Percentiles rank a stretch among this genome's conserved stretches.
These are phyloP conservation scores for Stachybotrys echinatus DNA, from an alignment of 2,329 filamentous ascomycete genomes.

Conservation along the genomic window DNA sequence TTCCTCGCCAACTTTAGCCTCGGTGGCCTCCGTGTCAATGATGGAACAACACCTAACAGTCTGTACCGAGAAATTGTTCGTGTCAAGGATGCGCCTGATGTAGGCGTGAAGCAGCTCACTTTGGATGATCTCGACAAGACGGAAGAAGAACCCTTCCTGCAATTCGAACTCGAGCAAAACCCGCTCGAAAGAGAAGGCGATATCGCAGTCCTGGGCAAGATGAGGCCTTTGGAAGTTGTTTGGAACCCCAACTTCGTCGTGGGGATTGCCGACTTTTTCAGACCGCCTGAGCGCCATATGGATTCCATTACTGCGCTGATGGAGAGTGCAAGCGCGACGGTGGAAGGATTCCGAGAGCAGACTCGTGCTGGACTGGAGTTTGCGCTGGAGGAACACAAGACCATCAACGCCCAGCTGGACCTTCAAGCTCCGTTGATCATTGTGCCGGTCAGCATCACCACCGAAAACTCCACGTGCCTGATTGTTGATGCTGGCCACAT, in stretches of 20 bases:
- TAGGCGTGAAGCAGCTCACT: conserved; percentile 41
- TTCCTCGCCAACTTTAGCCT: conserved; percentile 84
- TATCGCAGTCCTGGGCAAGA: conserved; percentile 79
- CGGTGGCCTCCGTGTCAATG: conserved; percentile 88
- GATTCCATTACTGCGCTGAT: conserved; percentile 94
- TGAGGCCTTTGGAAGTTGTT: conserved; percentile 94
- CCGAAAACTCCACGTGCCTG: conserved; percentile 74
- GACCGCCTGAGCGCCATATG: conserved; percentile 94
- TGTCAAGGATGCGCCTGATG: conserved; percentile 77
- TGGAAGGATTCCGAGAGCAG: conserved; percentile 91
- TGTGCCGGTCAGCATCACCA: conserved; percentile 85
- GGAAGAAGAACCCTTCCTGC: conserved; percentile 76
- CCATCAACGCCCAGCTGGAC: conserved; percentile 92
- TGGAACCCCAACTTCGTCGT: conserved; percentile 95
- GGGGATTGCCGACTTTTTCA: conserved; percentile 90
- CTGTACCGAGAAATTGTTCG: conserved; percentile 92
- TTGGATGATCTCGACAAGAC: conserved; percentile 48
- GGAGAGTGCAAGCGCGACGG: conserved; percentile 91
- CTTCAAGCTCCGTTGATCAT: conserved; percentile 95
- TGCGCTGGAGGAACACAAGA: conserved; percentile 95
- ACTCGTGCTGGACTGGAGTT: conserved; percentile 95
- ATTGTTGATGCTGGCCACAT: conserved; percentile 96
- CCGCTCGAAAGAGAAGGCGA: conserved; percentile 91
- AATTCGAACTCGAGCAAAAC: conserved; percentile 89
- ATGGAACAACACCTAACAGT: conserved; percentile 88